Evolutionary conservation across 208 protist genomes (phyloP).

Genomic region (Leishmania major): DNA sequence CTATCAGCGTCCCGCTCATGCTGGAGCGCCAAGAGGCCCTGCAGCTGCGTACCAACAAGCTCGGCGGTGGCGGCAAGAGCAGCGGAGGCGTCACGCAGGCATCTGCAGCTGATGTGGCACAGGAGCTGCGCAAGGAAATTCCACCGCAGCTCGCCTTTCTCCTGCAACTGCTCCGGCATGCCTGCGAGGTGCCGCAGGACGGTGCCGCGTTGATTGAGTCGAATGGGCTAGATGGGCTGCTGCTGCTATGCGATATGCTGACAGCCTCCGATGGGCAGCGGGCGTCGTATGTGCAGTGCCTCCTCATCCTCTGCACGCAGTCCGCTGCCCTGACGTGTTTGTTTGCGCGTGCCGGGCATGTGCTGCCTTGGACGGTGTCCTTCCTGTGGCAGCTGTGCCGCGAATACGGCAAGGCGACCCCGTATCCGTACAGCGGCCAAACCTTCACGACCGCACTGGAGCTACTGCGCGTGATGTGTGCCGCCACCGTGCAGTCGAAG

Average conservation of each 20-base stretch:
- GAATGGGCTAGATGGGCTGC: conserved; percentile 49
- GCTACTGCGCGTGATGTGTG: conserved; percentile 38
- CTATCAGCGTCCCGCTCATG: conserved; percentile 80
- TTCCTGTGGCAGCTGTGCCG: conserved; percentile 62
- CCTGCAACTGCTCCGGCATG: conserved; percentile 47
- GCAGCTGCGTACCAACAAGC: conserved; percentile 28
- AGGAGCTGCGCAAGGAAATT: conserved; percentile 46
- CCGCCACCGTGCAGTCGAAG: not conserved
- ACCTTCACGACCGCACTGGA: conserved; percentile 60
- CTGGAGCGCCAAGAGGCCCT: conserved; percentile 69
- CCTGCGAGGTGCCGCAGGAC: conserved; percentile 74
- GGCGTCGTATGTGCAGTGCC: conserved; percentile 40
- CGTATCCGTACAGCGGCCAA: conserved; percentile 54
- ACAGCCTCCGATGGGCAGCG: conserved; percentile 58
- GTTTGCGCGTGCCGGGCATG: conserved; percentile 46
- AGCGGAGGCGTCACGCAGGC: conserved; percentile 34
- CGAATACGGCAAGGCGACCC: conserved; percentile 52
- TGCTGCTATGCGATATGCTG: conserved; percentile 71
- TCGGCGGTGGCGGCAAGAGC: not conserved
- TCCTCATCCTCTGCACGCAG: conserved; percentile 50
- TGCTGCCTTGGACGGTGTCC: conserved; percentile 66
- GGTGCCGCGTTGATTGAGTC: conserved; percentile 65
- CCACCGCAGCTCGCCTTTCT: conserved; percentile 79
- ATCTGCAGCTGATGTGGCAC: conserved; percentile 50
- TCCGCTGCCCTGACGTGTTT: conserved; percentile 54